phyloP scores from a whole-genome alignment of 345 rosid species.

The Trapa bicornis region DNA sequence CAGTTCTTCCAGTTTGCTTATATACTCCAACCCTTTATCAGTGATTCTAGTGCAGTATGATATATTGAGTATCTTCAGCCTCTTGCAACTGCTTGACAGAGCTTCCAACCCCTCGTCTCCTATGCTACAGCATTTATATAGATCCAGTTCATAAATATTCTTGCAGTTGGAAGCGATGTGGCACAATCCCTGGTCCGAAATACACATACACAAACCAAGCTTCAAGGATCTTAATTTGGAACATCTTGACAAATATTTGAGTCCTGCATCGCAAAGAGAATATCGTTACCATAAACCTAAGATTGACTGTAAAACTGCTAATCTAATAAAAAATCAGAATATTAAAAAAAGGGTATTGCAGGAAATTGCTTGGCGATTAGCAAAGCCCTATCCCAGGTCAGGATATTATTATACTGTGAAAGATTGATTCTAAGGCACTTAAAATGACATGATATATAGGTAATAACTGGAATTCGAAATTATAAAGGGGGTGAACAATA shows the following conservation, averaged over 20 bases:
- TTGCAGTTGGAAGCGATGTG: slow-evolving; percentile 52
- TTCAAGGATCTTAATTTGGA: slow-evolving; percentile 46
- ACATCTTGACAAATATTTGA: slow-evolving; percentile 63
- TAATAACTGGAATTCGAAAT: neutral
- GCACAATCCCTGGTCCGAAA: slow-evolving; percentile 61
- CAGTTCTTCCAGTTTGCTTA: slow-evolving; percentile 45
- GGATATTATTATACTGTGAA: neutral
- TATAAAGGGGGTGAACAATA: neutral
- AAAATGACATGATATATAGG: neutral
- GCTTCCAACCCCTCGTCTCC: slow-evolving; percentile 72
- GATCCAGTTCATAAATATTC: slow-evolving; percentile 61
- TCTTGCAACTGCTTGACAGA: slow-evolving; percentile 66
- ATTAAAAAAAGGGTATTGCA: neutral
- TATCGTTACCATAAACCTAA: neutral
- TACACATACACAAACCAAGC: slow-evolving; percentile 58
- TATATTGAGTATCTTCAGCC: slow-evolving; percentile 55
- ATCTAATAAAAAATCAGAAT: neutral
- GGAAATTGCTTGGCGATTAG: neutral
- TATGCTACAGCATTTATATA: slow-evolving; percentile 61
- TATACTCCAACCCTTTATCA: slow-evolving; percentile 44
- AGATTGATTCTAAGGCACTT: neutral
- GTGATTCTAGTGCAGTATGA: slow-evolving; percentile 62
- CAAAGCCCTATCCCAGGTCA: neutral
- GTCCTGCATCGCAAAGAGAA: slow-evolving; percentile 52
- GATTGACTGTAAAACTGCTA: neutral